A percentile compares a stretch with the other conserved stretches of the same genome.
Conservation (phyloP, 2,329 filamentous ascomycete species). For the Neospermospora avenae region DNA sequence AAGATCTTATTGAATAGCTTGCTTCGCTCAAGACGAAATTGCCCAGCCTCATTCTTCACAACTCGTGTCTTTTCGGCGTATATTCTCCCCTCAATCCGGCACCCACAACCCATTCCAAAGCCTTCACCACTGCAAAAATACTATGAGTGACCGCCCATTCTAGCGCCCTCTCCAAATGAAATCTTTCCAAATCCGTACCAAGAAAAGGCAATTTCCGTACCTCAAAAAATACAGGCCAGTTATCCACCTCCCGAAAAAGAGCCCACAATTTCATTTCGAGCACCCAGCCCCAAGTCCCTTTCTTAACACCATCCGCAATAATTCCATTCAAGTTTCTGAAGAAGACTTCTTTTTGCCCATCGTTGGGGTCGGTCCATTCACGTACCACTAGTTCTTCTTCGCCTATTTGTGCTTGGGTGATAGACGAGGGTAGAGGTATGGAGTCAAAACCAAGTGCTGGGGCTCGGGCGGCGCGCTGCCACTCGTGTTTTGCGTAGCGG, state of each 20-base stretch:
- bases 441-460: neutral
- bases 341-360: conserved; percentile 23
- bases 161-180: neutral
- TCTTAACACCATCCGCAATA: conserved; percentile 8
- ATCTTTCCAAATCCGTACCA: neutral
- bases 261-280: conserved; percentile 15
- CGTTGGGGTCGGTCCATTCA: conserved; percentile 23
- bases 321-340: conserved; percentile 22
- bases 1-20: no score
- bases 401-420: neutral
- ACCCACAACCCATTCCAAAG: conserved; percentile 2
- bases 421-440: neutral
- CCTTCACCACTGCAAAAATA: neutral
- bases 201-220: neutral
- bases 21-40: neutral
- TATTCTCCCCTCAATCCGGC: conserved; percentile 13
- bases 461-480: conserved; percentile 11
- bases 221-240: conserved; percentile 14
- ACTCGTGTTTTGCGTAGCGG: conserved; percentile 17
- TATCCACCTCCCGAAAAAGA: conserved; percentile 16
- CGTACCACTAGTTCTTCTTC: conserved; percentile 15
- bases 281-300: neutral
- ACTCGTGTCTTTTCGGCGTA: conserved; percentile 4
- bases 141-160: conserved; percentile 15
- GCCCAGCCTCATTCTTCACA: neutral